phyloP scores from a whole-genome alignment of 2,329 filamentous ascomycete genomes.

The Esteya vermicola region DNA sequence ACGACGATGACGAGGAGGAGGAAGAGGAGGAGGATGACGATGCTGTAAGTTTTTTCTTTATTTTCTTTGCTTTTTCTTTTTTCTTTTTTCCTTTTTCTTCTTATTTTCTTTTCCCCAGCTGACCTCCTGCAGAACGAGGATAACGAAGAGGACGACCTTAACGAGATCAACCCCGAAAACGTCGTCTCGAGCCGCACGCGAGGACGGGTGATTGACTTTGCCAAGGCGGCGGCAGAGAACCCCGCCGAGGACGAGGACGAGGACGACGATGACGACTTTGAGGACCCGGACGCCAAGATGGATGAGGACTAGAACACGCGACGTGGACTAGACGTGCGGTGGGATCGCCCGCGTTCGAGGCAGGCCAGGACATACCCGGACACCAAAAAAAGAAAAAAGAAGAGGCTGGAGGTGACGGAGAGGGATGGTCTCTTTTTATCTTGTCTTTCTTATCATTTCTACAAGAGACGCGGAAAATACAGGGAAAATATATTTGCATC shows the following conservation, averaged over 20 bases:
- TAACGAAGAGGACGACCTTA: conserved; percentile 68
- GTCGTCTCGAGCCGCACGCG: conserved; percentile 86
- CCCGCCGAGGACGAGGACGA: conserved; percentile 65
- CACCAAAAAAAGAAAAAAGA: background rate
- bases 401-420: too few relatives aligned
- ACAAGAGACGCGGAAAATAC: too few relatives aligned
- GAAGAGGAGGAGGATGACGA: conserved; percentile 56
- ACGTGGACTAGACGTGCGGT: too few relatives aligned
- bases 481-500: too few relatives aligned
- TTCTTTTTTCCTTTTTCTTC: background rate
- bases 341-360: too few relatives aligned
- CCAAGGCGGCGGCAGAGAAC: conserved; percentile 72
- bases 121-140: conserved; percentile 2
- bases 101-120: background rate
- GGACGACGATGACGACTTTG: conserved; percentile 56
- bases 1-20: conserved; percentile 53
- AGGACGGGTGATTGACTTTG: conserved; percentile 84
- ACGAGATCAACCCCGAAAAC: conserved; percentile 83
- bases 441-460: too few relatives aligned
- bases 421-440: too few relatives aligned
- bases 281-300: conserved; percentile 59
- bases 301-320: conserved; percentile 32
- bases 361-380: too few relatives aligned
- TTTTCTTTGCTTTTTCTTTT: background rate
- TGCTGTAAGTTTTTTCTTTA: conserved; percentile 13